These are phyloP conservation scores for Trametes gibbosa DNA, from an alignment of 768 basidiomycete species.

Conservation along the genomic window DNA sequence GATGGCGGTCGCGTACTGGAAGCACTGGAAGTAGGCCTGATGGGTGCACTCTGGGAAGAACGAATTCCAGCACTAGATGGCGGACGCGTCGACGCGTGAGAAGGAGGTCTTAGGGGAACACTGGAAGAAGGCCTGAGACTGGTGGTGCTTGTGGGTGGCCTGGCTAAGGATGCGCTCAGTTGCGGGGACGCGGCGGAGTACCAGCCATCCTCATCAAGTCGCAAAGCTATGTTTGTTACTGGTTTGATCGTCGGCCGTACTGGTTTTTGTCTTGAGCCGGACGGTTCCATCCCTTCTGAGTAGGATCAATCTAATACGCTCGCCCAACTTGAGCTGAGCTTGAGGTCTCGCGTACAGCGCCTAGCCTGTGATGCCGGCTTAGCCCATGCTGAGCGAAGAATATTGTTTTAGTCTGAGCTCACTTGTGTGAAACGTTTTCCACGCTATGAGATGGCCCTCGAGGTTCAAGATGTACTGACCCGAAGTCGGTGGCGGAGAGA, in stretches of 20 bases:
- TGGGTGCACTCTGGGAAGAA: slow-evolving; percentile 7
- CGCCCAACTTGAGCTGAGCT: no score
- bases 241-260: neutral
- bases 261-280: slow-evolving; percentile 1
- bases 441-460: neutral
- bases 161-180: slow-evolving; percentile 11
- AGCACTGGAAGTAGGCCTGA: slow-evolving; percentile 29
- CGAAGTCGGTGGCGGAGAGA: neutral
- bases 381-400: no score
- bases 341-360: no score
- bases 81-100: slow-evolving; percentile 26
- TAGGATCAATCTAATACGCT: neutral
- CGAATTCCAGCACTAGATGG: slow-evolving; percentile 32
- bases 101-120: slow-evolving; percentile 17
- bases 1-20: slow-evolving; percentile 26
- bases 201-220: slow-evolving; percentile 15
- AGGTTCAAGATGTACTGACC: neutral
- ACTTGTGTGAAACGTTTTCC: no score
- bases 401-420: no score
- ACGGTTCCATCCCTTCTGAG: neutral
- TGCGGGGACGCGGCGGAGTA: slow-evolving; percentile 1
- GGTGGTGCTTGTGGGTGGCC: slow-evolving; percentile 1
- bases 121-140: slow-evolving; percentile 14
- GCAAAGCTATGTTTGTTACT: neutral
- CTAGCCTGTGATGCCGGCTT: no score